Evolutionary conservation across 139 green algal species (phyloP).

Genomic region (Chlamydomonas asymmetrica): DNA sequence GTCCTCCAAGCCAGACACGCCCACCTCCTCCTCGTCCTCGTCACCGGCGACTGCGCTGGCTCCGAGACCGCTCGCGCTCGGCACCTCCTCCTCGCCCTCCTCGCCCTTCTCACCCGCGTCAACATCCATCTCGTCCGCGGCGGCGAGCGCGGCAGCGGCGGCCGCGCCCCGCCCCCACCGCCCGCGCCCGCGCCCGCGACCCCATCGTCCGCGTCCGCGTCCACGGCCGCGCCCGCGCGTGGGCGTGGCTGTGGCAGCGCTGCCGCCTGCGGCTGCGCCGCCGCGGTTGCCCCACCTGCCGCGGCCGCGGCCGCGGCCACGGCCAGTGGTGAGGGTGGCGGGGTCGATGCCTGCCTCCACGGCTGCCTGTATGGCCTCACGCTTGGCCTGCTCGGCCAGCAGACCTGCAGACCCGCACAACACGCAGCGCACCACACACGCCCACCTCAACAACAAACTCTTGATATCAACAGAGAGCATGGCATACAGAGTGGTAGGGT

Average conservation of each 20-base stretch:
- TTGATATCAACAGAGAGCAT: background rate
- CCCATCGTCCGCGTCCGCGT: no score
- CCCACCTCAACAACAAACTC: no score
- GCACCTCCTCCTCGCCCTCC: slow-evolving; percentile 3
- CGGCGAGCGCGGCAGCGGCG: background rate
- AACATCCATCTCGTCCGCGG: background rate
- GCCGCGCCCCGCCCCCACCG: background rate
- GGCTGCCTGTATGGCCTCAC: background rate
- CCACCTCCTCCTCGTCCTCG: slow-evolving; percentile 11
- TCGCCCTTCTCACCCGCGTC: background rate
- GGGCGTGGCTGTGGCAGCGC: background rate
- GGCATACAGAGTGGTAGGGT: background rate
- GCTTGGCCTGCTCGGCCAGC: no score
- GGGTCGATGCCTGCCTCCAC: background rate
- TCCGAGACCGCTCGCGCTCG: slow-evolving; percentile 3
- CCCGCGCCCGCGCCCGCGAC: background rate
- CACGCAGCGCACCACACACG: no score
- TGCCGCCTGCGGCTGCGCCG: background rate
- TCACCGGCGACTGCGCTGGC: slow-evolving; percentile 3
- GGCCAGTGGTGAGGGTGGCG: background rate
- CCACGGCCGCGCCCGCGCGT: background rate
- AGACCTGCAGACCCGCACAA: no score
- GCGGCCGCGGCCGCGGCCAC: background rate
- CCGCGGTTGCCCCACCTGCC: slow-evolving; percentile 13
- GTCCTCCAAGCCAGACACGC: background rate